These are phyloP conservation scores for Mikania micrantha DNA, from an alignment of 129 eudicot genomes.

Conservation along the genomic window DNA sequence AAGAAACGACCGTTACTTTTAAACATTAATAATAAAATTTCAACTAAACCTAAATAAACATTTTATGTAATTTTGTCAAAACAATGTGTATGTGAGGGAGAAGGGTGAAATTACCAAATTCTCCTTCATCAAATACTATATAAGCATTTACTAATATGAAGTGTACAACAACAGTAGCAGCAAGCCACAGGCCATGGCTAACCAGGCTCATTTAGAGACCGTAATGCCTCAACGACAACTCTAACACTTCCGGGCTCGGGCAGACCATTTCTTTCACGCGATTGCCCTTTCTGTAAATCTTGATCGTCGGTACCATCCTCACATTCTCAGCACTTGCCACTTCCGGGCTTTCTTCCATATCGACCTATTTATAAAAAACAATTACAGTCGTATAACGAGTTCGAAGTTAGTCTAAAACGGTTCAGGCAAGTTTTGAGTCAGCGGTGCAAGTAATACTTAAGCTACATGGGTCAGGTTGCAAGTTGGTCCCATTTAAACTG, in stretches of 20 bases:
- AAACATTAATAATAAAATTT: no score
- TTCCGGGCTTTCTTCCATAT: conserved; percentile 59
- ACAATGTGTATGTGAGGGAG: conserved; percentile 26
- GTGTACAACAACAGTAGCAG: conserved; percentile 19
- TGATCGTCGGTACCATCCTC: conserved; percentile 64
- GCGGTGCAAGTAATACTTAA: no score
- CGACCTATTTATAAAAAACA: conserved; percentile 43
- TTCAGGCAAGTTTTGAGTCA: background rate
- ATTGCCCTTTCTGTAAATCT: conserved; percentile 67
- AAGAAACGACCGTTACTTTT: no score
- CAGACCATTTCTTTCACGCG: conserved; percentile 76
- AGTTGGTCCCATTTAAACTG: no score
- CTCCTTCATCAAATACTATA: conserved; percentile 34
- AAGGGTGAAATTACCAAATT: conserved; percentile 23
- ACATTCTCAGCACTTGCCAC: conserved; percentile 62
- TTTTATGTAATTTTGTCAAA: no score
- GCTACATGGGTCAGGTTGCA: no score
- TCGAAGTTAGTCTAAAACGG: background rate
- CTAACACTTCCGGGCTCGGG: conserved; percentile 74
- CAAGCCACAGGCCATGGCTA: background rate
- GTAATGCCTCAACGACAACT: conserved; percentile 76
- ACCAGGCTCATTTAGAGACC: conserved; percentile 32
- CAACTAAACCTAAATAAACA: no score
- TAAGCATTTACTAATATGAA: conserved; percentile 19
- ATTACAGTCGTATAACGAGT: background rate